phyloP scores from a whole-genome alignment of 768 basidiomycete genomes.

The Tulasnella sp. region DNA sequence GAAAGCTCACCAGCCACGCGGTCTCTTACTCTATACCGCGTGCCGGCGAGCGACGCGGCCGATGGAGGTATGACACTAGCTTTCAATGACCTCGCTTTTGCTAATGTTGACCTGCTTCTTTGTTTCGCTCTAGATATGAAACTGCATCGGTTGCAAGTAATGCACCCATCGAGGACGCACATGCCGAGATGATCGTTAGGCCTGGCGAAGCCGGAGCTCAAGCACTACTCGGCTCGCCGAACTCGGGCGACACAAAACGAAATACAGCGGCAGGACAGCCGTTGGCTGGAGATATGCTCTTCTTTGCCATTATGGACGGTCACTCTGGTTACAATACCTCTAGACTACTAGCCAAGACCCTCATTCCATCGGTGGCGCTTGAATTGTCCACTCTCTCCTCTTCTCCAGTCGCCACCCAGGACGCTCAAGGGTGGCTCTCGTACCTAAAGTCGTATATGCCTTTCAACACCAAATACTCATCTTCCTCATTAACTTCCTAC shows the following conservation, averaged over 20 bases:
- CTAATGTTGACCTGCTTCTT: no score
- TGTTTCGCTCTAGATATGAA: conserved; percentile 38
- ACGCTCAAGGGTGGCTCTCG: conserved; percentile 5
- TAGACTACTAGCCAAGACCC: conserved; percentile 64
- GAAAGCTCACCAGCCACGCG: conserved; percentile 47
- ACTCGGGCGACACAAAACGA: conserved; percentile 8
- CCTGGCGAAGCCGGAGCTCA: conserved; percentile 23
- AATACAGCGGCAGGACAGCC: conserved; percentile 12
- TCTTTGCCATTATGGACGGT: conserved; percentile 87
- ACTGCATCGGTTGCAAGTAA: conserved; percentile 79
- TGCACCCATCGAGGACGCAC: conserved; percentile 84
- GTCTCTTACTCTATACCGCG: conserved; percentile 36
- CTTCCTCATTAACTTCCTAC: conserved; percentile 17
- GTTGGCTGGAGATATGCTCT: conserved; percentile 57
- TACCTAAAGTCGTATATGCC: conserved; percentile 25
- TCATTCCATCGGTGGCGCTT: conserved; percentile 74
- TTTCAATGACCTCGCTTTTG: no score
- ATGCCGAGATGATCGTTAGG: conserved; percentile 56
- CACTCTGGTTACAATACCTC: conserved; percentile 82
- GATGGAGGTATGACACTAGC: conserved; percentile 37
- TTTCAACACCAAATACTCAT: neutral
- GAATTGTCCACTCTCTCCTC: conserved; percentile 50
- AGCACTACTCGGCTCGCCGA: conserved; percentile 36
- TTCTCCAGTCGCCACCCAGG: conserved; percentile 25
- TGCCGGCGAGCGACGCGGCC: conserved; percentile 35